Conservation (phyloP, 306 rosid species). For the Luffa acutangula region DNA sequence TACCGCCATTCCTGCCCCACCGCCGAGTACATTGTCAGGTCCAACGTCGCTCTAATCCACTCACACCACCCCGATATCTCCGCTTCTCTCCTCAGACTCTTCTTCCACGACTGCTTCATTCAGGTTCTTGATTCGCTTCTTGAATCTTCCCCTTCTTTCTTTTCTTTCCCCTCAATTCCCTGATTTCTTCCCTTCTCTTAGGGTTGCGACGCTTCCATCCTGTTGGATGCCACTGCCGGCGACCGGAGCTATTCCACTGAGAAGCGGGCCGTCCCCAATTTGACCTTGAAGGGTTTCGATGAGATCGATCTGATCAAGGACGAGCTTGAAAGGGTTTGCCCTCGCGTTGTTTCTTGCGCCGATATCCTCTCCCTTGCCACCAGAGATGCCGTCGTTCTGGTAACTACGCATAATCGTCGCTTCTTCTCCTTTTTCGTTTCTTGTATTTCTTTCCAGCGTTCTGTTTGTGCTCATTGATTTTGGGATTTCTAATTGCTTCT, state of each 20-base stretch:
- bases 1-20: slow-evolving; percentile 49
- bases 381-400: slow-evolving; percentile 35
- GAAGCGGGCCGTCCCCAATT: slow-evolving; percentile 76
- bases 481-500: neutral
- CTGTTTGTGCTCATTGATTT: neutral
- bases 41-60: slow-evolving; percentile 37
- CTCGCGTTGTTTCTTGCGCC: slow-evolving; percentile 37
- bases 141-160: neutral
- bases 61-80: slow-evolving; percentile 34
- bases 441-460: neutral
- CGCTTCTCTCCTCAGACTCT: slow-evolving; percentile 66
- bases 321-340: slow-evolving; percentile 31
- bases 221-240: slow-evolving; percentile 39
- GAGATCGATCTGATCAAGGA: slow-evolving; percentile 26
- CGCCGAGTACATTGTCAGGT: slow-evolving; percentile 45
- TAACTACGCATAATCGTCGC: neutral
- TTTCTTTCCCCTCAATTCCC: neutral
- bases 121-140: slow-evolving; percentile 21
- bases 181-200: neutral
- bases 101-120: slow-evolving; percentile 88
- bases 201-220: slow-evolving; percentile 44
- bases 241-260: slow-evolving; percentile 32
- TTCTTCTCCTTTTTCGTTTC: neutral
- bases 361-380: slow-evolving; percentile 30
- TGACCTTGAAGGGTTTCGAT: slow-evolving; percentile 26